Evolutionary conservation across 2,329 filamentous ascomycete species (phyloP), one percentile per base, ranked within the genome.

Genomic region (Aschersonia sp.): DNA sequence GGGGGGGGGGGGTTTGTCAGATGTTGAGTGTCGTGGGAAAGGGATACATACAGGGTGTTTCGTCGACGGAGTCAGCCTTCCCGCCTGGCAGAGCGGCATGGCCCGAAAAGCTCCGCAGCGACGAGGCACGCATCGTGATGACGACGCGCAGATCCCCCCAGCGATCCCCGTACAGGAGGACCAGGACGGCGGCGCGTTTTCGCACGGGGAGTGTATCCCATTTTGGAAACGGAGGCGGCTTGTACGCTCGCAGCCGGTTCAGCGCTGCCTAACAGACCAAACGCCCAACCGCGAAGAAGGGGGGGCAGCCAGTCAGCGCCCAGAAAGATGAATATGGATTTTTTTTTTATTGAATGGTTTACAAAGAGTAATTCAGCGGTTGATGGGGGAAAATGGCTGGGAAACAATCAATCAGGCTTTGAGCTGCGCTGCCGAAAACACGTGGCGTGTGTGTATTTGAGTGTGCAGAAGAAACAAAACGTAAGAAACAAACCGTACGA

Each of bases 81-180:
- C 87, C 89, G 46, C 87, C 87, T 0, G 88, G 87, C 47, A 95
- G 79, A 35, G 88, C 88, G 29, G 86, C 88, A 58, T 95, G 87
- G 30, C 87, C 87, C n/a, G 85, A 86, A 66, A 81, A 84, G 57
- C 70, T 82, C 49, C 79, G 68, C 54, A 84, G 62, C 42, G 69
- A 78, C 14, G 77, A 72, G 12, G 80, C 78, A 46, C 80, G 75
- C 75, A 83, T 82, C 12, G 80, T 84, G 50, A 84, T 72, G 33
- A 84, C 80, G 46, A 83, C 78, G 14, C 79, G 77, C 50, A 97
- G 68, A 55, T 94, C 85, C 41, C 90, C 90, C 52, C 75, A 71
- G 42, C 76, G 75, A 63, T 96, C 90, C 37, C 88, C 87, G 61
- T 92, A 96, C 1, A 97, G 75, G 46, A 97, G 74, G 45, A 97